These are phyloP conservation scores for Euphorbia tirucalli DNA, from an alignment of 345 rosid genomes.

Conservation along the genomic window DNA sequence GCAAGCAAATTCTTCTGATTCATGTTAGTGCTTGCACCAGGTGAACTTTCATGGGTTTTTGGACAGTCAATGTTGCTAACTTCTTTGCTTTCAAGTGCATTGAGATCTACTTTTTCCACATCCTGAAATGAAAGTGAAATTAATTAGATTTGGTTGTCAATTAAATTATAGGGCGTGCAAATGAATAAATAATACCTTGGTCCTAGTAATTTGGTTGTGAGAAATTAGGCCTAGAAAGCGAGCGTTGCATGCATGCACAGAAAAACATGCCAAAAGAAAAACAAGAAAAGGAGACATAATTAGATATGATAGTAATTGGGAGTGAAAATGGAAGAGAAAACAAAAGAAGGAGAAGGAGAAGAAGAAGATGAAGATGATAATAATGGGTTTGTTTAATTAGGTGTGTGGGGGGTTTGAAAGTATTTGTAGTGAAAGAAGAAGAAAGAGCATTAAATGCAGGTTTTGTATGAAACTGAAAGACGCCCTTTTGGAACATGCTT, in stretches of 20 bases:
- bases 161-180: neutral
- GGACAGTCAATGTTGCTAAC: neutral
- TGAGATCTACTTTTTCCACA: conserved; percentile 8
- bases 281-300: conserved; percentile 30
- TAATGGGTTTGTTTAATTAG: neutral
- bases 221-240: conserved; percentile 27
- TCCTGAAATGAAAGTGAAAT: conserved; percentile 19
- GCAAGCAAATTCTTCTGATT: conserved; percentile 7
- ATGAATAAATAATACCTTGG: too few species aligned
- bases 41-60: neutral
- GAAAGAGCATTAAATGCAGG: conserved; percentile 48
- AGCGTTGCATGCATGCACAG: conserved; percentile 54
- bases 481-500: conserved; percentile 53
- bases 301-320: neutral
- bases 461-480: conserved; percentile 33
- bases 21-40: conserved; percentile 23
- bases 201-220: neutral
- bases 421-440: conserved; percentile 39
- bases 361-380: neutral
- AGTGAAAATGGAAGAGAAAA: neutral
- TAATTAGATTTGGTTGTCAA: neutral
- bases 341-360: neutral
- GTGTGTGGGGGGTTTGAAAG: neutral
- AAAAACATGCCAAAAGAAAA: conserved; percentile 29
- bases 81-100: conserved; percentile 4